phyloP scores from a whole-genome alignment of 345 rosid species.

The Excoecaria agallocha region DNA sequence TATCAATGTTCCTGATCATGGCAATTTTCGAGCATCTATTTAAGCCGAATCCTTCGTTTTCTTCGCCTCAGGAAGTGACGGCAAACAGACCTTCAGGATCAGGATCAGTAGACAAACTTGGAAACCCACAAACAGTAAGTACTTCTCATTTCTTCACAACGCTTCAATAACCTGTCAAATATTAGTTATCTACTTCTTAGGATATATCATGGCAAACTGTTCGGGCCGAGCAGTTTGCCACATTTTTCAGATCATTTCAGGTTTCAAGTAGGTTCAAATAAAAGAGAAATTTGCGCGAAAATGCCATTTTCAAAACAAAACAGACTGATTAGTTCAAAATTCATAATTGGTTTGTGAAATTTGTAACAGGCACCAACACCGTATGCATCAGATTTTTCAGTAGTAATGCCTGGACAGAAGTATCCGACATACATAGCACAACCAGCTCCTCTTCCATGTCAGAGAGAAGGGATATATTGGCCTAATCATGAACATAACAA shows the following conservation, averaged over 20 bases:
- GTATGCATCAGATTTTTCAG: slow-evolving; percentile 62
- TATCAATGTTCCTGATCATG: slow-evolving; percentile 91
- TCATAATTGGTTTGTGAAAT: too few relatives aligned
- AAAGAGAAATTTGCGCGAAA: too few relatives aligned
- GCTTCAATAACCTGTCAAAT: not conserved
- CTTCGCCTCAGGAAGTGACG: slow-evolving; percentile 39
- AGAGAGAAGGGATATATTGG: slow-evolving; percentile 64
- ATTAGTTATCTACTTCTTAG: not conserved
- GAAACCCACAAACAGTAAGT: slow-evolving; percentile 46
- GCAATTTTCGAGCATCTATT: slow-evolving; percentile 91
- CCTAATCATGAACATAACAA: slow-evolving; percentile 49
- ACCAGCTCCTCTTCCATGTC: slow-evolving; percentile 89
- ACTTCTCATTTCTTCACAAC: not conserved
- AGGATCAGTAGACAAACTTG: slow-evolving; percentile 33
- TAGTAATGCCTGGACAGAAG: slow-evolving; percentile 81
- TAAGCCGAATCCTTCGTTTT: slow-evolving; percentile 59
- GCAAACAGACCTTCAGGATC: slow-evolving; percentile 28
- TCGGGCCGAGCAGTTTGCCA: too few relatives aligned
- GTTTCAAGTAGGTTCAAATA: too few relatives aligned
- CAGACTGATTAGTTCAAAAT: too few relatives aligned
- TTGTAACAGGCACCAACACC: slow-evolving; percentile 39
- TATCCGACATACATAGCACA: slow-evolving; percentile 76
- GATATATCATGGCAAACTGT: too few relatives aligned
- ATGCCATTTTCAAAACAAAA: too few relatives aligned
- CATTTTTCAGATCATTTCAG: too few relatives aligned